Evolutionary conservation across 441 rosid species (phyloP), one percentile per base, ranked within the genome.

Genomic region (Eutrema salsugineum): DNA sequence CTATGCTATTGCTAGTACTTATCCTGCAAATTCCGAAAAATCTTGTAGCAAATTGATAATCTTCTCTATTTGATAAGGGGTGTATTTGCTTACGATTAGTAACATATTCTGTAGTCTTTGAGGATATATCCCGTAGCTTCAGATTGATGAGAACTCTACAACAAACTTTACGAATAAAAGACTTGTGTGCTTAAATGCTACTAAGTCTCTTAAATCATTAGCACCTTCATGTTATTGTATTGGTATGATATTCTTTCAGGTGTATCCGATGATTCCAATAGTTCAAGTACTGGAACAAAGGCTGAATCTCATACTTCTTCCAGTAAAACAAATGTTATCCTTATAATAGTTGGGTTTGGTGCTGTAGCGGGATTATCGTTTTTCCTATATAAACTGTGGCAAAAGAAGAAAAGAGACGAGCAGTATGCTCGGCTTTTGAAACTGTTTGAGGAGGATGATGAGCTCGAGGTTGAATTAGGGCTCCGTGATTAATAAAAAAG

Each of bases 391-490:
- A 89, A 88, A 78, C 68, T 89, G 9, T 89, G 95, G 96, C 94
- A 89, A 79, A 93, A 82, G 89, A 93, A 91, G 91, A 91, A 86
- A 79, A 81, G 97, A 75, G 97, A 91, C 20, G 94, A 93, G 78
- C 98, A 91, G 63, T 89, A 91, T 78, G 97, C 97, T n/a, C 91
- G 94, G 22, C 91, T 93, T 22, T 71, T 93, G 67, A 93, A 93
- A 82, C 80, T 93, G 83, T 93, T 93, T 61, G 98, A 93, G 80
- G 97, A 93, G 78, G 98, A 93, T 75, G 94, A 89, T 66, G 98
- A 91, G 76, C 89, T 91, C 1, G 98, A 93, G 83, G 93, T 86
- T 66, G 98, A 93, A 81, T 91, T 93, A 65, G 96, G 98, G 71
- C 88, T 89, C 56, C 89, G 92, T 24, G 93, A 91, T 67, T 93